Evolutionary conservation across 2,329 filamentous ascomycete genomes (phyloP), one percentile per base, ranked within the genome.

Genomic region (Pestalotiopsis sp.): DNA sequence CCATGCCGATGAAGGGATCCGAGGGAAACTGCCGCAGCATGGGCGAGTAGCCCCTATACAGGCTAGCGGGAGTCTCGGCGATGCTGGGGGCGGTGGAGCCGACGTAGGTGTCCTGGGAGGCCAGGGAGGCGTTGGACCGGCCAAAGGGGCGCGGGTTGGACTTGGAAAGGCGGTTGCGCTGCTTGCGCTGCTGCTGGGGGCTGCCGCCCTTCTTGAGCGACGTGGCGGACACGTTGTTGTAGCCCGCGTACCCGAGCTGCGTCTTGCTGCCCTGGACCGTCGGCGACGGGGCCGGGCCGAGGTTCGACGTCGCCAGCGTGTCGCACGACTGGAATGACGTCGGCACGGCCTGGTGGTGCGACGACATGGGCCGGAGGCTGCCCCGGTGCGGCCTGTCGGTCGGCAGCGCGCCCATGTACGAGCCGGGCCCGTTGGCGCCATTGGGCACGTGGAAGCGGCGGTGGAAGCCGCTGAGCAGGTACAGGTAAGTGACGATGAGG

Each of bases 381-480:
- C 60, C 62, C 14, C 12, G 41, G 38, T 12, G 38, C 25, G 27
- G 14, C 41, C 58, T 49, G 52, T 66, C 27, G 11, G 56, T 49
- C 4, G 65, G 31, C 27, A 45, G 23, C 70, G 70, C 68, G 59
- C 73, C 73, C 38, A 74, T 73, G 75, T 87, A 87, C 75, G 85
- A 83, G 4, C 89, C 88, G 0, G 88, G 86, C 0, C 67, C 69
- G 27, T 72, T 73, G n/a, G 73, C 70, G 14, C 77, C 77, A 61
- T 79, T 72, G 14, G 77, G 77, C 7, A 79, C 67, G 70, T 77
- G 73, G 68, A 77, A 79, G 40, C 74, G 69, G 17, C 73, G 68
- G 63, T 79, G 76, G 25, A 79, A 69, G 17, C 77, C 72, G 11
- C 71, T 69, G 45, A 70, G 68, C 13, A 75, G 74, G 49, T 78